Percentiles rank a stretch among this genome's conserved stretches.
These are phyloP conservation scores for Voacanga thouarsii DNA, from an alignment of 257 asterid genomes.

Conservation along the genomic window DNA sequence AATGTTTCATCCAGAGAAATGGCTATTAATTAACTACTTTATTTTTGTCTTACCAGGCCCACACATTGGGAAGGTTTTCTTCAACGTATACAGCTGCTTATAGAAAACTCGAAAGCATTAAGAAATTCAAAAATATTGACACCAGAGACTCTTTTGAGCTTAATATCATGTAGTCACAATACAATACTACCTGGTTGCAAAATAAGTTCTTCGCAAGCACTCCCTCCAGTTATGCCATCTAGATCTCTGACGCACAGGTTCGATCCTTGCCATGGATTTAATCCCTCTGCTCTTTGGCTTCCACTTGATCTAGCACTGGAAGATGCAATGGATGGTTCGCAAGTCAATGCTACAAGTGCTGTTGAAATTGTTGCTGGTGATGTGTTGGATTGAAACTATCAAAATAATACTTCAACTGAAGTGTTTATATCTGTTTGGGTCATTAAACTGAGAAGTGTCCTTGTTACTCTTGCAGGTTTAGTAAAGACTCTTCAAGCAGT, in stretches of 20 bases:
- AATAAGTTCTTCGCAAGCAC: slow-evolving; percentile 42
- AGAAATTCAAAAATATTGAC: slow-evolving; percentile 42
- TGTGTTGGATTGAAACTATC: slow-evolving; percentile 7
- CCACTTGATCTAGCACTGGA: slow-evolving; percentile 90
- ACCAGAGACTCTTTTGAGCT: slow-evolving; percentile 48
- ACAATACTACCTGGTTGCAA: slow-evolving; percentile 26
- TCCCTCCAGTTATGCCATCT: slow-evolving; percentile 38
- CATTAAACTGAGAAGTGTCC: slow-evolving; percentile 16
- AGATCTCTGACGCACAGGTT: slow-evolving; percentile 55
- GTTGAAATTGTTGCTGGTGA: slow-evolving; percentile 86
- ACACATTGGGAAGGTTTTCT: slow-evolving; percentile 63
- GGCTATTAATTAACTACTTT: background rate
- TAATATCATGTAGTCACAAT: slow-evolving; percentile 40
- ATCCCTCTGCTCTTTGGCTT: slow-evolving; percentile 84
- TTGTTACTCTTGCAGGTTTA: slow-evolving; percentile 54
- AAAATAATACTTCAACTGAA: background rate
- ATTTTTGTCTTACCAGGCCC: slow-evolving; percentile 44
- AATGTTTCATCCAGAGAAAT: background rate
- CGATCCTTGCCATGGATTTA: slow-evolving; percentile 67
- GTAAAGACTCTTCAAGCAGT: slow-evolving; percentile 87
- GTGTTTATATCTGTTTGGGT: background rate
- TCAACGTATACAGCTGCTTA: slow-evolving; percentile 59
- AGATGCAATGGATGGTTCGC: slow-evolving; percentile 94
- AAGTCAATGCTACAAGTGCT: slow-evolving; percentile 83
- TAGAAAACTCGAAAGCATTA: slow-evolving; percentile 59